These are phyloP conservation scores for Scleroderma citrinum DNA, from an alignment of 768 basidiomycete species.

Conservation along the genomic window DNA sequence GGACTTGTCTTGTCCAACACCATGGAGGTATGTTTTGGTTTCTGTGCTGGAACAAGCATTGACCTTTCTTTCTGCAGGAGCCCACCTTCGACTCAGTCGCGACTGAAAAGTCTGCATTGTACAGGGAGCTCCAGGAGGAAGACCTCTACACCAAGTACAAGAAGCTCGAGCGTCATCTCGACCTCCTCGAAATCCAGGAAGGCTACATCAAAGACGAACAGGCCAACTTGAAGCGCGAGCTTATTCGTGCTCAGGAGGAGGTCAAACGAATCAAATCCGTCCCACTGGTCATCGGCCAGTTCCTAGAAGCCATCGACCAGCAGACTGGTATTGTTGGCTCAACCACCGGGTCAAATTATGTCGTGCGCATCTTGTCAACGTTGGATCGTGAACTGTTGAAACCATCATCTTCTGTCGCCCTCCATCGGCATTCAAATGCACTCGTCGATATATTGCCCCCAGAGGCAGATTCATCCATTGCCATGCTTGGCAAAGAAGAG, in stretches of 20 bases:
- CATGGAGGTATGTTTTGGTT: slow-evolving; percentile 54
- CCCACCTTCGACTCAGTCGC: slow-evolving; percentile 85
- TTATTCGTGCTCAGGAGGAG: slow-evolving; percentile 98
- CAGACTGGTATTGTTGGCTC: slow-evolving; percentile 95
- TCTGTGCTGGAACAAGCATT: not conserved
- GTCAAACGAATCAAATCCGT: slow-evolving; percentile 99
- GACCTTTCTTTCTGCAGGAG: slow-evolving; percentile 46
- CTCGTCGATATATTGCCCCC: slow-evolving; percentile 97
- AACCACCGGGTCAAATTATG: slow-evolving; percentile 97
- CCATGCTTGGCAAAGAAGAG: slow-evolving; percentile 92
- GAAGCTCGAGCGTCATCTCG: slow-evolving; percentile 89
- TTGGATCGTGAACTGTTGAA: slow-evolving; percentile 96
- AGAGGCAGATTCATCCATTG: slow-evolving; percentile 95
- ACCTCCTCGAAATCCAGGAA: slow-evolving; percentile 91
- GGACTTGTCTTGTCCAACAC: too few relatives aligned
- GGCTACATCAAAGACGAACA: slow-evolving; percentile 99
- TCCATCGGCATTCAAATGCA: slow-evolving; percentile 97
- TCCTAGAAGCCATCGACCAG: slow-evolving; percentile 98
- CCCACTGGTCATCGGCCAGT: slow-evolving; percentile 98
- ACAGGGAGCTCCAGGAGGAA: slow-evolving; percentile 82
- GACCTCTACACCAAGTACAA: slow-evolving; percentile 98
- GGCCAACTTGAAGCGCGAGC: slow-evolving; percentile 93
- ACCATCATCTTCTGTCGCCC: slow-evolving; percentile 95
- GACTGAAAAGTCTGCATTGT: slow-evolving; percentile 82
- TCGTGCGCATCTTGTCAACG: slow-evolving; percentile 94